These are phyloP conservation scores for Fusarium albosuccineum DNA, from an alignment of 2,329 filamentous ascomycete genomes.

Conservation along the genomic window DNA sequence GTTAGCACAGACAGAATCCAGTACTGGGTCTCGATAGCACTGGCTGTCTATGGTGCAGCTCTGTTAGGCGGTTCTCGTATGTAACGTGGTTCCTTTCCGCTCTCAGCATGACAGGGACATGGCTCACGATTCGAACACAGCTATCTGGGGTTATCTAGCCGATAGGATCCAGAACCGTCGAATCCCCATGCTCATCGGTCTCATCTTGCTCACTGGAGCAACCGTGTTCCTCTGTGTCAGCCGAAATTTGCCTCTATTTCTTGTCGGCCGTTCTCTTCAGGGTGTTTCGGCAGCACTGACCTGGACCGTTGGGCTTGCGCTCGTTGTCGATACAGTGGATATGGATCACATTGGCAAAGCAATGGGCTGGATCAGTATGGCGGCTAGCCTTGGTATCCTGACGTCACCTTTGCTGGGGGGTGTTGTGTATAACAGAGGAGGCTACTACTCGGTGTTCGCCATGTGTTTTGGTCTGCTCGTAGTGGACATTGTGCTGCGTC, in stretches of 20 bases:
- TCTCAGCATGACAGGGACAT: background rate
- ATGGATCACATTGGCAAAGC: conserved; percentile 49
- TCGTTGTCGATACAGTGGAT: conserved; percentile 53
- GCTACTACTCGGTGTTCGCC: conserved; percentile 52
- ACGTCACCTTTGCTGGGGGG: conserved; percentile 51
- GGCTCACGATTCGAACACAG: conserved; percentile 34
- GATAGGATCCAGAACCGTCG: conserved; percentile 51
- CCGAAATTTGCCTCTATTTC: conserved; percentile 48
- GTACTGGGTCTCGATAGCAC: conserved; percentile 53
- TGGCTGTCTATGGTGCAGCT: conserved; percentile 51
- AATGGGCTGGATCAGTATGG: conserved; percentile 52
- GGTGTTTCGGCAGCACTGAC: conserved; percentile 52
- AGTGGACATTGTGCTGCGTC: conserved; percentile 50
- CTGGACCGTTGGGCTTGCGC: conserved; percentile 54
- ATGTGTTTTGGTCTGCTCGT: conserved; percentile 54
- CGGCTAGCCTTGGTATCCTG: conserved; percentile 51
- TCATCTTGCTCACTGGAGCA: conserved; percentile 47
- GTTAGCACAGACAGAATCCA: conserved; percentile 47
- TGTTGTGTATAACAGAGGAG: conserved; percentile 50
- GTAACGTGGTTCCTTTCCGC: conserved; percentile 14
- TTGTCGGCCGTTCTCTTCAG: conserved; percentile 51
- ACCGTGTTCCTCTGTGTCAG: conserved; percentile 51
- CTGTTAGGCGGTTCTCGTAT: conserved; percentile 50
- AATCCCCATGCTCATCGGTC: conserved; percentile 51
- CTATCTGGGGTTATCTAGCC: conserved; percentile 53